A percentile compares a stretch with the other conserved stretches of the same genome.
Evolutionary conservation across 176 grass and related monocot genomes (phyloP).

Genomic region (Aegilops sharonensis): DNA sequence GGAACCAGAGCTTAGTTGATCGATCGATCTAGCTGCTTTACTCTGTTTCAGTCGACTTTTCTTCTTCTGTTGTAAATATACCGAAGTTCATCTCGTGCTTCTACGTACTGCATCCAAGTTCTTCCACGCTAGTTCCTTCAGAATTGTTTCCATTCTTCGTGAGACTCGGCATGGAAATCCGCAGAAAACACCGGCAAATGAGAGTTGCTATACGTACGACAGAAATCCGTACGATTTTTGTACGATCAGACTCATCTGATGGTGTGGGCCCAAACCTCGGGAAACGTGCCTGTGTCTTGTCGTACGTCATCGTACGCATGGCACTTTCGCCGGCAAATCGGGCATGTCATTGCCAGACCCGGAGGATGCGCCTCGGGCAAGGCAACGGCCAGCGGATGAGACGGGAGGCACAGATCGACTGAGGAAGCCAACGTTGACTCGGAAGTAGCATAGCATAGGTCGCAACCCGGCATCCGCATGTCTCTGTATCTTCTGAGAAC

Average conservation of each 20-base stretch:
- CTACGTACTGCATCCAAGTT: no score
- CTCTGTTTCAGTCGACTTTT: background rate
- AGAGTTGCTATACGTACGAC: no score
- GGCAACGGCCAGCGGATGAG: background rate
- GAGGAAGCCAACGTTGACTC: background rate
- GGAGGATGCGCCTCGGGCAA: background rate
- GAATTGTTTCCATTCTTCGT: background rate
- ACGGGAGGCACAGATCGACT: background rate
- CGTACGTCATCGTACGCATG: no score
- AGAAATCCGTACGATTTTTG: no score
- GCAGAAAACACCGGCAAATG: no score
- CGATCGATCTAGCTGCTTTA: background rate
- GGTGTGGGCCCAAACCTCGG: no score
- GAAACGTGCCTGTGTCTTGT: no score
- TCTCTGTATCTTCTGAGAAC: background rate
- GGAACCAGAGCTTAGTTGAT: conserved; percentile 32
- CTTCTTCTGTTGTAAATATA: conserved; percentile 24
- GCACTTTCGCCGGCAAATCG: background rate
- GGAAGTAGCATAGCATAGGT: background rate
- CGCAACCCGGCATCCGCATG: background rate
- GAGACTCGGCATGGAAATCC: background rate
- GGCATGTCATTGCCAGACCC: no score
- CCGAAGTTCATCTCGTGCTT: background rate
- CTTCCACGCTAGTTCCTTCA: background rate
- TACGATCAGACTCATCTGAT: no score